Percentiles rank a stretch among this genome's conserved stretches.
Evolutionary conservation across 1,139 yeast species (phyloP).

Genomic region (Pichia sp.): DNA sequence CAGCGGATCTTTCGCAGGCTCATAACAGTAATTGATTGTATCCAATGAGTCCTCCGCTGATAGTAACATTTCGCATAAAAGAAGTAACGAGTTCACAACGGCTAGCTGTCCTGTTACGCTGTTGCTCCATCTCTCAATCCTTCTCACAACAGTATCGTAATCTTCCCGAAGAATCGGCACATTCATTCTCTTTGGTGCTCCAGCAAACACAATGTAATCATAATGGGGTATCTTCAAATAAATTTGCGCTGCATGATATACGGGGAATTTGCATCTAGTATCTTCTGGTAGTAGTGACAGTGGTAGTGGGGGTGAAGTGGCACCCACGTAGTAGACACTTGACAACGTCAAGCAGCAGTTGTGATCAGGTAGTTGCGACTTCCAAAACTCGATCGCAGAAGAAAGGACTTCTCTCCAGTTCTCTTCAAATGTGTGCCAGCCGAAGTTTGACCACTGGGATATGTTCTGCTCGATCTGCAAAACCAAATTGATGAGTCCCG

Average conservation of each 20-base stretch:
- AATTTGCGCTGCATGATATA: conserved; percentile 67
- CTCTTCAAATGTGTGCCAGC: conserved; percentile 34
- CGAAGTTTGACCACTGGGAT: conserved; percentile 32
- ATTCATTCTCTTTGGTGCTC: conserved; percentile 74
- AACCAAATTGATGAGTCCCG: conserved; percentile 64
- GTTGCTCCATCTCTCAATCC: conserved; percentile 48
- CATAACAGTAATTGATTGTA: conserved; percentile 36
- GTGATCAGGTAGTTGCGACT: conserved; percentile 20
- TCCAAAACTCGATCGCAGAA: conserved; percentile 60
- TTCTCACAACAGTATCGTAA: conserved; percentile 46
- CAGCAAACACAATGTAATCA: conserved; percentile 73
- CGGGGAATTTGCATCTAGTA: conserved; percentile 47
- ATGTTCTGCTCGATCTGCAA: conserved; percentile 57
- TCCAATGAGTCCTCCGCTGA: conserved; percentile 34
- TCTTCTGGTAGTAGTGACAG: conserved; percentile 26
- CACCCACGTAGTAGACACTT: conserved; percentile 15
- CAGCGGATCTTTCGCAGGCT: conserved; percentile 50
- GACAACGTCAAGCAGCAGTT: conserved; percentile 22
- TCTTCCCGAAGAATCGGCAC: conserved; percentile 58
- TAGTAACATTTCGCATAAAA: conserved; percentile 55
- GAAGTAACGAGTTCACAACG: conserved; percentile 55
- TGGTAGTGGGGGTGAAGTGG: conserved; percentile 12
- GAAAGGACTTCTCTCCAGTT: conserved; percentile 61
- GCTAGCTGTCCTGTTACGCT: conserved; percentile 39
- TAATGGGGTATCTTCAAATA: conserved; percentile 61